These are phyloP conservation scores for Diaporthe nobilis DNA, from an alignment of 2,329 filamentous ascomycete species.

Conservation along the genomic window DNA sequence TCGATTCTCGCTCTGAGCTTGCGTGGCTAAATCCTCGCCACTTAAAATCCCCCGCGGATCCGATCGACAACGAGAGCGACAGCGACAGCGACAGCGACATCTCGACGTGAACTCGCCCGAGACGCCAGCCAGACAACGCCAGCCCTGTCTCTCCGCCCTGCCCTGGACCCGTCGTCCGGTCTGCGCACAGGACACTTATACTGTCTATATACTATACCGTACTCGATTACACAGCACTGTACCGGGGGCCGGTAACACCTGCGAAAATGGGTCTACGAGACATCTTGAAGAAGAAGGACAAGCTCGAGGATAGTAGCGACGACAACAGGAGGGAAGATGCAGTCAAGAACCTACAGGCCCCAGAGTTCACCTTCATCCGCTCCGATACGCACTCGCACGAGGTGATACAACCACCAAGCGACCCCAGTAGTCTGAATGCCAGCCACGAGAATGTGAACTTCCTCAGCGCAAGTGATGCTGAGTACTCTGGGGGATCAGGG, in stretches of 20 bases:
- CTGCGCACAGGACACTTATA: not conserved
- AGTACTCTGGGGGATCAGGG: slow-evolving; percentile 36
- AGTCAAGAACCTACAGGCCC: slow-evolving; percentile 57
- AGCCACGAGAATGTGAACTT: slow-evolving; percentile 46
- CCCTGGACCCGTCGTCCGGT: not conserved
- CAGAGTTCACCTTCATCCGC: slow-evolving; percentile 86
- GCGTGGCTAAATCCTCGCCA: not conserved
- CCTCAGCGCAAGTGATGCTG: slow-evolving; percentile 47
- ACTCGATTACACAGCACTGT: not conserved
- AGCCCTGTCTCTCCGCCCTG: not conserved
- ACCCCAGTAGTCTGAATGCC: slow-evolving; percentile 43
- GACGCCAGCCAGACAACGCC: slow-evolving; percentile 2
- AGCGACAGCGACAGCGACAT: not conserved
- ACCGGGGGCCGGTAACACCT: not conserved
- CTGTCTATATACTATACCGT: not conserved
- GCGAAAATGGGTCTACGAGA: slow-evolving; percentile 65
- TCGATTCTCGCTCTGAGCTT: slow-evolving; percentile 16
- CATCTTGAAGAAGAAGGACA: slow-evolving; percentile 68
- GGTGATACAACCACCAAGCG: slow-evolving; percentile 77
- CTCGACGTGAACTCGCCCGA: slow-evolving; percentile 32
- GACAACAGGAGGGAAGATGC: slow-evolving; percentile 49
- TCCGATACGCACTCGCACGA: slow-evolving; percentile 87
- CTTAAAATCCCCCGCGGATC: not conserved
- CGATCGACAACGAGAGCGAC: slow-evolving; percentile 14
- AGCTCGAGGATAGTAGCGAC: slow-evolving; percentile 54